phyloP scores from a whole-genome alignment of 768 basidiomycete genomes.

The Albatrellus ellisii region DNA sequence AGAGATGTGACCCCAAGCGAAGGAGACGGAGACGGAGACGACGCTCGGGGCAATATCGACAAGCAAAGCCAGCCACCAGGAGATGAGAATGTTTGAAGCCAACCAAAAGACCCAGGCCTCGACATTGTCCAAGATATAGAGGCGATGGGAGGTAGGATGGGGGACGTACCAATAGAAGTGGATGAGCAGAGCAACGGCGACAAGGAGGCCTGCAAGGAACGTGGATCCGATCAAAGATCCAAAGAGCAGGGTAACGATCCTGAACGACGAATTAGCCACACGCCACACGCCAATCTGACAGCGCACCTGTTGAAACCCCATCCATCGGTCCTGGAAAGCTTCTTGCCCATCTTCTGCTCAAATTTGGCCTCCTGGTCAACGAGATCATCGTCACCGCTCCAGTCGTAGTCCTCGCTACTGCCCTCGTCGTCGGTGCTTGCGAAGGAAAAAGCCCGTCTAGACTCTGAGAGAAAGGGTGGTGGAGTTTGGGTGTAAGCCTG shows the following conservation, averaged over 20 bases:
- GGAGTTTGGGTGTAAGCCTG: conserved; percentile 15
- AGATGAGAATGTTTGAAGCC: conserved; percentile 63
- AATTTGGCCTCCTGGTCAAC: conserved; percentile 58
- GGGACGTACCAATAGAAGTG: conserved; percentile 62
- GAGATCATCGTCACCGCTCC: conserved; percentile 70
- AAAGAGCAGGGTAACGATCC: conserved; percentile 28
- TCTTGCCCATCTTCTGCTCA: conserved; percentile 41
- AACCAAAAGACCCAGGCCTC: conserved; percentile 78
- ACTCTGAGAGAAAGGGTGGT: conserved; percentile 5
- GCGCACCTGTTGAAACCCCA: conserved; percentile 45
- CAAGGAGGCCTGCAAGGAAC: conserved; percentile 47
- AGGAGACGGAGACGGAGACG: conserved; percentile 36
- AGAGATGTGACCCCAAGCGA: conserved; percentile 65
- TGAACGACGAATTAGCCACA: not conserved
- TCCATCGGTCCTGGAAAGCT: too few species aligned
- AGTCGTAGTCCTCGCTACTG: conserved; percentile 48
- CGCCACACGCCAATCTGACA: not conserved
- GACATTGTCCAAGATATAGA: conserved; percentile 49
- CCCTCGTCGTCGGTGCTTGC: conserved; percentile 48
- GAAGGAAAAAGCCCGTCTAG: conserved; percentile 26
- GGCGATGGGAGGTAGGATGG: conserved; percentile 39
- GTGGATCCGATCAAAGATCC: conserved; percentile 64
- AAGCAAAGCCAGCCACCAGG: conserved; percentile 67
- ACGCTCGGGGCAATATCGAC: conserved; percentile 55
- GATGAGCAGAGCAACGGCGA: conserved; percentile 47